Conservation (phyloP, 2,329 filamentous ascomycete genomes). For the Lecanicillium sp. region DNA sequence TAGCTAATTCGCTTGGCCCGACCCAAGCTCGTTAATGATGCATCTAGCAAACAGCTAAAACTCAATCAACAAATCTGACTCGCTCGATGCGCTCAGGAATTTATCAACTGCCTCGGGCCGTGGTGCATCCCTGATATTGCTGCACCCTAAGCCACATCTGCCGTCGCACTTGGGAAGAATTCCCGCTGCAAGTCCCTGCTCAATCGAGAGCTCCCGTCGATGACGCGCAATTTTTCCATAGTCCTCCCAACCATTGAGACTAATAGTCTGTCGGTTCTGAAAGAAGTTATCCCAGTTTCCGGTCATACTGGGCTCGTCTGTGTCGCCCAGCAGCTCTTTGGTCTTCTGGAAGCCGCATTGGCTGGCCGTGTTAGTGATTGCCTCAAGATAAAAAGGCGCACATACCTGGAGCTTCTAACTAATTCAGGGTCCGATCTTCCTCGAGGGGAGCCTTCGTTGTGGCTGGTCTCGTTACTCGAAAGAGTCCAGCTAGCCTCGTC, state of each 20-base stretch:
- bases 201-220: neutral
- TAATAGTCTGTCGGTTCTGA: neutral
- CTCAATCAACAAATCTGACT: constrained; percentile 1
- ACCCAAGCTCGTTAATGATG: neutral
- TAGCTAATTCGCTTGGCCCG: neutral
- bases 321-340: neutral
- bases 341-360: too few relatives aligned
- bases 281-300: neutral
- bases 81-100: neutral
- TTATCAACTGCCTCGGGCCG: neutral
- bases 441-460: neutral
- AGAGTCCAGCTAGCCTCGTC: neutral
- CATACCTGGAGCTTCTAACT: too few relatives aligned
- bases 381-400: too few relatives aligned
- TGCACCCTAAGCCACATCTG: neutral
- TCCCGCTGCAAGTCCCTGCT: neutral
- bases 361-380: too few relatives aligned
- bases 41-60: too few relatives aligned
- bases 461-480: neutral
- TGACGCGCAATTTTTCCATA: constrained; percentile 1
- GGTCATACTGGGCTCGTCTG: neutral
- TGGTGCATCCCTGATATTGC: neutral
- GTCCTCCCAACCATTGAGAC: neutral
- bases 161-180: neutral
- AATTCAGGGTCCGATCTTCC: too few relatives aligned